Percentiles rank a stretch among this genome's conserved stretches.
Evolutionary conservation across 2,329 filamentous ascomycete genomes (phyloP).

Genomic region (Madurella fahalii): DNA sequence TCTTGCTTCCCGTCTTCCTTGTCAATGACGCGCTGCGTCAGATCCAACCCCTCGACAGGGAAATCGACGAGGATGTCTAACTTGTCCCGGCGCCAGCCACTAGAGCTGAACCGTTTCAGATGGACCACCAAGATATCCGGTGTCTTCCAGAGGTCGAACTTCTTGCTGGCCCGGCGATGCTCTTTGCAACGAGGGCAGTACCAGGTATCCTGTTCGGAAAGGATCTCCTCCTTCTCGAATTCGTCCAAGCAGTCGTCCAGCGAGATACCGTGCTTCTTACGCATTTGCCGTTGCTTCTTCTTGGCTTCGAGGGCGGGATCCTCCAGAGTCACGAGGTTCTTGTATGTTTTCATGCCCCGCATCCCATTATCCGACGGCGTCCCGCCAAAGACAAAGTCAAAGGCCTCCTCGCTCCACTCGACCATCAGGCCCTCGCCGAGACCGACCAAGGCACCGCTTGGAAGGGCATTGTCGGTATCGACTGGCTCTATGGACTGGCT

Average conservation of each 20-base stretch:
- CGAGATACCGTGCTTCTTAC: constrained; percentile 71
- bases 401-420: constrained; percentile 73
- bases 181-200: constrained; percentile 96
- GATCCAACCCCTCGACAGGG: constrained; percentile 79
- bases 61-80: constrained; percentile 89
- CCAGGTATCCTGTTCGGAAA: constrained; percentile 96
- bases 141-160: constrained; percentile 93
- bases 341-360: constrained; percentile 59
- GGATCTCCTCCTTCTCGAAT: constrained; percentile 87
- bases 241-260: constrained; percentile 90
- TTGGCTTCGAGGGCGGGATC: constrained; percentile 63
- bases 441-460: constrained; percentile 63
- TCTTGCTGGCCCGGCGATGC: constrained; percentile 87
- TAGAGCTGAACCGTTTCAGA: constrained; percentile 90
- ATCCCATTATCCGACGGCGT: constrained; percentile 41
- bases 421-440: constrained; percentile 81
- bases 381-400: constrained; percentile 65
- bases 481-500: constrained; percentile 32
- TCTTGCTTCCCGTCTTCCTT: constrained; percentile 77
- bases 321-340: constrained; percentile 48
- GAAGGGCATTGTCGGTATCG: constrained; percentile 34
- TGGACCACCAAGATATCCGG: constrained; percentile 95
- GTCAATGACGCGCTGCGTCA: constrained; percentile 73
- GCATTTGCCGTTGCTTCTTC: constrained; percentile 58
- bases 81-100: constrained; percentile 79